Percentiles rank a stretch among this genome's conserved stretches.
phyloP scores from a whole-genome alignment of 139 green algal genomes.

The Chlamydomonas incerta region DNA sequence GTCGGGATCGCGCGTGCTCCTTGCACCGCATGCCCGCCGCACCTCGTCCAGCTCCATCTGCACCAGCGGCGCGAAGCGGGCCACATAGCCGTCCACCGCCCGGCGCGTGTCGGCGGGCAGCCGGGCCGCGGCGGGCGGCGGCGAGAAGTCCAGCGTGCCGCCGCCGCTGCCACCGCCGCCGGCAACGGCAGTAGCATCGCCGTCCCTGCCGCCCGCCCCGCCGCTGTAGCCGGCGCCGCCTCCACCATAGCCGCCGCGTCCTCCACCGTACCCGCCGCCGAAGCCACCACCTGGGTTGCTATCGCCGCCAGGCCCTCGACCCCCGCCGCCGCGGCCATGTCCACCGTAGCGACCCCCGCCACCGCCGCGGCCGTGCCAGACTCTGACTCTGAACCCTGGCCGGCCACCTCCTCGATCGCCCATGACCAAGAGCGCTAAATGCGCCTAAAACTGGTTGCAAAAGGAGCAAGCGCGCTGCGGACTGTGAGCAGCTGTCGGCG shows the following conservation, averaged over 20 bases:
- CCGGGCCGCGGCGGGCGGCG: constrained; percentile 19
- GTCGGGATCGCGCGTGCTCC: too few relatives aligned
- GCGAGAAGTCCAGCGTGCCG: constrained; percentile 42
- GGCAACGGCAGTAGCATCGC: neutral
- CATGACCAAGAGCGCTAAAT: too few relatives aligned
- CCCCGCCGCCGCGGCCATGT: neutral
- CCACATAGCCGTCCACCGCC: constrained; percentile 37
- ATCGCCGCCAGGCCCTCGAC: neutral
- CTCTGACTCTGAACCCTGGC: too few relatives aligned
- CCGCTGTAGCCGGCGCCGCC: neutral
- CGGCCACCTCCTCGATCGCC: too few relatives aligned
- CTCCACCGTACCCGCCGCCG: neutral
- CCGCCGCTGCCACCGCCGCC: neutral
- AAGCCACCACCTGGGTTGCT: neutral
- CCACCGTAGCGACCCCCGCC: neutral
- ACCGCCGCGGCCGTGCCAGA: too few relatives aligned
- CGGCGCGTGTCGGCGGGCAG: neutral
- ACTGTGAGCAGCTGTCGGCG: too few relatives aligned
- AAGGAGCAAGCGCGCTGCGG: too few relatives aligned
- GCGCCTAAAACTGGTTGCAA: too few relatives aligned
- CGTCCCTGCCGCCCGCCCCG: neutral
- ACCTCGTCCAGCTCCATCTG: constrained; percentile 43
- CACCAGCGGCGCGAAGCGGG: constrained; percentile 28
- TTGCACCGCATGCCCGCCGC: too few relatives aligned
- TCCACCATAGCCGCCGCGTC: neutral